Conservation (phyloP, 306 rosid species). For the Vigna radiata region DNA sequence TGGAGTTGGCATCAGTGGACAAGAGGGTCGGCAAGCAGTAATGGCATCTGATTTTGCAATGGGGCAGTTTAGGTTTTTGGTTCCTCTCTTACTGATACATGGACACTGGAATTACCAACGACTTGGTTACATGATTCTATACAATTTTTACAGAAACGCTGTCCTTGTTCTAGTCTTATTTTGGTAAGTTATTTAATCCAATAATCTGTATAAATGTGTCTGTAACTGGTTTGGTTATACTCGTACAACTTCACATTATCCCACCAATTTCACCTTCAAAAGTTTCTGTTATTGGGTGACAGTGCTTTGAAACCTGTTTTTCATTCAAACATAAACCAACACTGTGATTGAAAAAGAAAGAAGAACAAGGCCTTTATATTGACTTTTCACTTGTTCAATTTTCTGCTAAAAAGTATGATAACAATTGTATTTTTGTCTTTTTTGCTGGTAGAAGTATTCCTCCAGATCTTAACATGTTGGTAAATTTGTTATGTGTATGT, state of each 20-base stretch:
- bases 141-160: conserved; percentile 95
- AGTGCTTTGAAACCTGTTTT: background rate
- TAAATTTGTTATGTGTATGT: conserved; percentile 35
- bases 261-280: conserved; percentile 24
- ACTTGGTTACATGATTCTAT: conserved; percentile 91
- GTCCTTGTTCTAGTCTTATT: conserved; percentile 86
- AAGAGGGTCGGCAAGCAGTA: conserved; percentile 98
- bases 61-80: conserved; percentile 93
- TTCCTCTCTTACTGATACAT: conserved; percentile 88
- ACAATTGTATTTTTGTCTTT: background rate
- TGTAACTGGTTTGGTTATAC: conserved; percentile 4
- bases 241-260: conserved; percentile 1
- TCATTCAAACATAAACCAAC: conserved; percentile 13
- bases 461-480: conserved; percentile 17
- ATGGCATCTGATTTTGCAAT: conserved; percentile 98
- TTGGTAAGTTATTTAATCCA: conserved; percentile 70
- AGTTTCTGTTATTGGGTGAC: conserved; percentile 12
- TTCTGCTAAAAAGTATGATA: conserved; percentile 10
- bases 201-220: background rate
- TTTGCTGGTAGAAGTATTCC: background rate
- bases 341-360: background rate
- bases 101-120: conserved; percentile 99
- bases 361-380: background rate
- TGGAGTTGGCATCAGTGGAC: conserved; percentile 98
- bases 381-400: background rate